These are phyloP conservation scores for Thelonectria blattea DNA, from an alignment of 2,329 filamentous ascomycete genomes.

Conservation along the genomic window DNA sequence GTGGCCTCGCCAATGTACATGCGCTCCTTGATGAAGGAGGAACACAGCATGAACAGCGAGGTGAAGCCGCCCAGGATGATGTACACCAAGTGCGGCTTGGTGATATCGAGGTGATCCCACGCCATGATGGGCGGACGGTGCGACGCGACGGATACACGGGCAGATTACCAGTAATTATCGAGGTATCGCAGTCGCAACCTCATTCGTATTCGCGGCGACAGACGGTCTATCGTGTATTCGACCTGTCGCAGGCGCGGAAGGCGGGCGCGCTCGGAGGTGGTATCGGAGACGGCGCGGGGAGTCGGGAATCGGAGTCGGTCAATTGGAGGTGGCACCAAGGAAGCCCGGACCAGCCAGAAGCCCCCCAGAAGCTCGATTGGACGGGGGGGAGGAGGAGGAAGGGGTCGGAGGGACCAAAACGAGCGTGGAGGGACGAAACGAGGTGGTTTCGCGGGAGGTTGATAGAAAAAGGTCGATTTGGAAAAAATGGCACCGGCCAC, in stretches of 20 bases:
- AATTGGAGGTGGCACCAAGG: conserved; percentile 22
- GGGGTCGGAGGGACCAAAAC: background rate
- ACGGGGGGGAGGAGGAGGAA: background rate
- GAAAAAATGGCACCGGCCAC: conserved; percentile 36
- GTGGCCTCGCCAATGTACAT: conserved; percentile 99
- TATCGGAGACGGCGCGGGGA: conserved; percentile 13
- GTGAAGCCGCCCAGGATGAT: conserved; percentile 98
- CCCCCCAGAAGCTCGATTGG: conserved; percentile 4
- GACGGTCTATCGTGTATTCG: background rate
- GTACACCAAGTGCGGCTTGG: conserved; percentile 96
- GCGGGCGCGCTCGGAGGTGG: background rate
- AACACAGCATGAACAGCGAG: conserved; percentile 97
- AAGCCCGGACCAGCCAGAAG: conserved; percentile 17
- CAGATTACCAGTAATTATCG: background rate
- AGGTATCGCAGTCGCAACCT: conserved; percentile 1
- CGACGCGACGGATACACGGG: background rate
- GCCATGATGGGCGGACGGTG: conserved; percentile 59
- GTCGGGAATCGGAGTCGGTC: conserved; percentile 11
- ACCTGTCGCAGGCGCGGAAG: conserved; percentile 3
- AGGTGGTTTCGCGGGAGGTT: conserved; percentile 20
- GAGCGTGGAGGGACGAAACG: background rate
- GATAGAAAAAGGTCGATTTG: background rate
- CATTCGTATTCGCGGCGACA: conserved; percentile 2
- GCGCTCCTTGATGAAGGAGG: conserved; percentile 96
- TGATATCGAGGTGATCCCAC: conserved; percentile 83